Percentiles rank a stretch among this genome's conserved stretches.
Conservation (phyloP, 768 basidiomycete species). For the Tylopilus sp. region DNA sequence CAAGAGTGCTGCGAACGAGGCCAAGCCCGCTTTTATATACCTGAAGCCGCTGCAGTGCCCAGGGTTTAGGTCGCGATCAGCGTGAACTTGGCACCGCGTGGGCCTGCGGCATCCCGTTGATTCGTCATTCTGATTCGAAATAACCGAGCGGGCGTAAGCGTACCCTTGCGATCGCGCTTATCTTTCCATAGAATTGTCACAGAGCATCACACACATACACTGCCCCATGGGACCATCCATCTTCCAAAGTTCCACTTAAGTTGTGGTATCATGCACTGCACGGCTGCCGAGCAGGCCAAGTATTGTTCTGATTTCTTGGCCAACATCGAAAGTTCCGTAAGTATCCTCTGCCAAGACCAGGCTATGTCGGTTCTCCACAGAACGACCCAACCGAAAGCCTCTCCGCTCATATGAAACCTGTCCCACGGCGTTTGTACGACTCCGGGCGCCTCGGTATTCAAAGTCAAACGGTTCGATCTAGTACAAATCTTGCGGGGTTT, state of each 20-base stretch:
- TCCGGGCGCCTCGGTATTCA: slow-evolving; percentile 1
- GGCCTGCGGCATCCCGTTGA: neutral
- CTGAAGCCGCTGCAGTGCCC: neutral
- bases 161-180: neutral
- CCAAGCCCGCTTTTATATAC: neutral
- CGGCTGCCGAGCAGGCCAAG: neutral
- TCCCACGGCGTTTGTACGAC: neutral
- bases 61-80: neutral
- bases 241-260: too few relatives aligned
- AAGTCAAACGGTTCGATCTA: slow-evolving; percentile 14
- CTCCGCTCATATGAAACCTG: neutral
- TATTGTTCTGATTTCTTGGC: neutral
- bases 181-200: too few relatives aligned
- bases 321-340: neutral
- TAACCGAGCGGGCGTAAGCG: too few relatives aligned
- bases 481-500: slow-evolving; percentile 11
- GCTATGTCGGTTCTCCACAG: neutral
- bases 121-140: neutral
- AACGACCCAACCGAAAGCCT: neutral
- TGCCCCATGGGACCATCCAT: neutral
- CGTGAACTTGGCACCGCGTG: neutral
- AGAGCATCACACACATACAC: too few relatives aligned
- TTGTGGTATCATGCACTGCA: neutral
- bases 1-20: neutral
- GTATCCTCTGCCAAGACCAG: neutral